Base-by-base conservation (phyloP, 1,284 basidiomycete species). In the Coniferiporia sulphurascens region DNA sequence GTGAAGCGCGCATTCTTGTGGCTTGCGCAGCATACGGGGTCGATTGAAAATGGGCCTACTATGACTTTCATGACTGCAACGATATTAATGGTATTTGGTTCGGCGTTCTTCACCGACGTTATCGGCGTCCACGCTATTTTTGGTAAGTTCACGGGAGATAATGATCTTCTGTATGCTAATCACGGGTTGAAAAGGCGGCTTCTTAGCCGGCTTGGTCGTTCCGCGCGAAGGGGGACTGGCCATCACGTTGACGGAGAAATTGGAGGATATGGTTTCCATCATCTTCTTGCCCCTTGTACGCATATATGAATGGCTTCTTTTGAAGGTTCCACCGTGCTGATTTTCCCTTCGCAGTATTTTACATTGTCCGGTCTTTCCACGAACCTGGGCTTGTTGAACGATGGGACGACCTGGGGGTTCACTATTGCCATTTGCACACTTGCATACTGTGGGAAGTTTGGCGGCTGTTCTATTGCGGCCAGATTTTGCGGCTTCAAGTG, bases 61-160 rank as follows among this genome's bases (percentile, higher is more conserved):
- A 81, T 84, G 56, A 74, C 78, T 53, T 84, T 88, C 75, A 86
- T 87, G 80, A 81, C 81, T n/a, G 65, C 84, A 46, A 82, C 80
- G 35, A 76, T 87, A 19, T 69, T 88, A 36, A 73, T 87, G 49
- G 74, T 86, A 21, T 84, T 89, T 65, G 76, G 76, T 27, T 85
- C 82, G 8, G 84, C 86, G 0, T 89, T 87, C 72, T 78, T 88
- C 67, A 89, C 87, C 12, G 72, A 96, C 70, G 81, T 95, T 63
- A 93, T 98, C 65, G 95, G 95, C 58, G 92, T 96, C 0, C 93
- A 95, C 69, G 87, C 93, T 34, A 95, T 95, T 66, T 92, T 93
- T 68, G 90, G 91, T 79, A 62, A 63, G 63, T 60, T 19, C 8
- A 19, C 17, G 15, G 17, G 19, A 1, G 36, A 61, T 62, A 60